Percentiles rank a stretch among this genome's conserved stretches.
phyloP scores from a whole-genome alignment of 2,329 filamentous ascomycete genomes.

The Lasiodiplodia gonubiensis region DNA sequence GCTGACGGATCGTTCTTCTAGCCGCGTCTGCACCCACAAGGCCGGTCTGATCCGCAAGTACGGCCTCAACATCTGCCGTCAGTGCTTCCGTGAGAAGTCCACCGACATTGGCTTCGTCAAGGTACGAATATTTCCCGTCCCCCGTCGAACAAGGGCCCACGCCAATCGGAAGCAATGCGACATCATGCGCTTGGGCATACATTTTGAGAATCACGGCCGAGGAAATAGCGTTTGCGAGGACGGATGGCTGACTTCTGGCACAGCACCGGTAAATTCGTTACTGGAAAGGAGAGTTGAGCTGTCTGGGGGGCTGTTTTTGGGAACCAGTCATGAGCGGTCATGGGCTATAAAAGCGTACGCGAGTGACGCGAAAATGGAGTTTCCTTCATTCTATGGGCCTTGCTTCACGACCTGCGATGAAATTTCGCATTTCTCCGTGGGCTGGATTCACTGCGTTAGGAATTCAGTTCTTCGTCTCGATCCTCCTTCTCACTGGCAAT shows the following conservation, averaged over 20 bases:
- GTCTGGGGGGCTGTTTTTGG: slow-evolving; percentile 26
- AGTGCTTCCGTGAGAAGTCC: slow-evolving; percentile 73
- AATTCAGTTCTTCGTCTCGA: slow-evolving; percentile 19
- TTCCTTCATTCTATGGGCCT: slow-evolving; percentile 21
- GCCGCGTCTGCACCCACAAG: slow-evolving; percentile 88
- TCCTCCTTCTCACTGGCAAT: not conserved
- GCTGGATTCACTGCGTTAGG: slow-evolving; percentile 10
- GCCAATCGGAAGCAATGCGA: not conserved
- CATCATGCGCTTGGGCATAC: not conserved
- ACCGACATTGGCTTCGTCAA: slow-evolving; percentile 72
- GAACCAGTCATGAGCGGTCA: slow-evolving; percentile 29
- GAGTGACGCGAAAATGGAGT: slow-evolving; percentile 26
- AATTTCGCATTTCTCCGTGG: not conserved
- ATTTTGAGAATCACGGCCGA: not conserved
- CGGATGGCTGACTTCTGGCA: slow-evolving; percentile 5
- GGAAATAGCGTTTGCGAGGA: not conserved
- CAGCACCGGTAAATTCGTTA: slow-evolving; percentile 29
- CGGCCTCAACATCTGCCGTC: slow-evolving; percentile 83
- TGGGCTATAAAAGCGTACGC: slow-evolving; percentile 27
- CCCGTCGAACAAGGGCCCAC: not conserved
- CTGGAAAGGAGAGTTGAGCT: slow-evolving; percentile 20
- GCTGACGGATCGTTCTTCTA: slow-evolving; percentile 49
- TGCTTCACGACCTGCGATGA: slow-evolving; percentile 25
- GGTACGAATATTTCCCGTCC: slow-evolving; percentile 51
- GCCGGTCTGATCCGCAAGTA: slow-evolving; percentile 99